A percentile compares a stretch with the other conserved stretches of the same genome.
phyloP scores from a whole-genome alignment of 2,329 filamentous ascomycete species.

The Colletotrichum sojae region DNA sequence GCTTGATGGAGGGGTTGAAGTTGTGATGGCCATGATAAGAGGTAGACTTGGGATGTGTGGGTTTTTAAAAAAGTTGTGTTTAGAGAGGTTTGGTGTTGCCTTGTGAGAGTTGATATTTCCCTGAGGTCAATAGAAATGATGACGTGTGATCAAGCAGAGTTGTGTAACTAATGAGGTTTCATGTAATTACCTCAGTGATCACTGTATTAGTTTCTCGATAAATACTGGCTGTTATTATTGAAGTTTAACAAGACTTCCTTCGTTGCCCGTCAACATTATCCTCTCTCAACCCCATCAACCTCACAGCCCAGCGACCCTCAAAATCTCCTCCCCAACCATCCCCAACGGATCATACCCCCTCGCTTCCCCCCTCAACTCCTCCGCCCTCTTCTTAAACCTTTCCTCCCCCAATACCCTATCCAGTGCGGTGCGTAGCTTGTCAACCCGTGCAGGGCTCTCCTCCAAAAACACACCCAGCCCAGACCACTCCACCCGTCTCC shows the following conservation, averaged over 20 bases:
- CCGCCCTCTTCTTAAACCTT: slow-evolving; percentile 41
- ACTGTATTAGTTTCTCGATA: no score
- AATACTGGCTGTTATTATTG: no score
- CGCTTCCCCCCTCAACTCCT: slow-evolving; percentile 43
- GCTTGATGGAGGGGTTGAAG: slow-evolving; percentile 69
- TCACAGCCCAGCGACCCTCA: neutral
- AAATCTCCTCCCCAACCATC: slow-evolving; percentile 18
- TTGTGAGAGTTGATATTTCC: no score
- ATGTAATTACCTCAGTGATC: no score
- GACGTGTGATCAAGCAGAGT: no score
- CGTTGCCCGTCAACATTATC: neutral
- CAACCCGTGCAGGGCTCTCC: slow-evolving; percentile 48
- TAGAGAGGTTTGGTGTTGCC: no score
- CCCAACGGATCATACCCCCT: neutral
- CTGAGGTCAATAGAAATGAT: no score
- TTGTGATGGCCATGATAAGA: neutral
- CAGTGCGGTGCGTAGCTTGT: slow-evolving; percentile 41
- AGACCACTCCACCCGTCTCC: slow-evolving; percentile 43
- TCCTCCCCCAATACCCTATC: slow-evolving; percentile 40
- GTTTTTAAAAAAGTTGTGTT: no score
- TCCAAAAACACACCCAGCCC: slow-evolving; percentile 39
- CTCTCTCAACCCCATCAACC: no score
- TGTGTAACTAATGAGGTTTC: no score
- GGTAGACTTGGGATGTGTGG: no score
- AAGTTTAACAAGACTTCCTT: no score